Evolutionary conservation across 2,329 filamentous ascomycete species (phyloP).

Genomic region (Cladosporium cucumerinum): DNA sequence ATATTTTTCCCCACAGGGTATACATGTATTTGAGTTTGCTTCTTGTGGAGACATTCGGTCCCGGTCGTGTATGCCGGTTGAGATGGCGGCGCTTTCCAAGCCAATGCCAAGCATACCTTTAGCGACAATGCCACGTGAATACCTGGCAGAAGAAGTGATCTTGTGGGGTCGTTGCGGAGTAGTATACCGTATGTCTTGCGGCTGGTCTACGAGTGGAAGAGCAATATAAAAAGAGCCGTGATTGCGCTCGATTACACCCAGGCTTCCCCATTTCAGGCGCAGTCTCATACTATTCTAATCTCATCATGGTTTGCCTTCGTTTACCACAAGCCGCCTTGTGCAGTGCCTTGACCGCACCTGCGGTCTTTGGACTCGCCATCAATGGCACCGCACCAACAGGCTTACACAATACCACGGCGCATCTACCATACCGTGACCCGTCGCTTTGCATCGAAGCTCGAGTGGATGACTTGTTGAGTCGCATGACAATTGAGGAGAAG

Average conservation of each 20-base stretch:
- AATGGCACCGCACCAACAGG: background rate
- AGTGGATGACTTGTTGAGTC: conserved; percentile 45
- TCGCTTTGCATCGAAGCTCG: conserved; percentile 45
- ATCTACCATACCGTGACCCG: conserved; percentile 37
- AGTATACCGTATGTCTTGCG: background rate
- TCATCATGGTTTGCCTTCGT: background rate
- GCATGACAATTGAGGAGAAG: conserved; percentile 50
- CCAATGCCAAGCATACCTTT: background rate
- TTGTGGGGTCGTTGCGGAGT: background rate
- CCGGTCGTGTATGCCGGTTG: background rate
- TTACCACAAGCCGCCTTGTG: background rate
- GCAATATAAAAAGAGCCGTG: background rate
- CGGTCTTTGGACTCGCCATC: background rate
- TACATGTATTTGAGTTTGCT: background rate
- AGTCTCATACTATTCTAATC: background rate
- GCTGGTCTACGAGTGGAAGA: background rate
- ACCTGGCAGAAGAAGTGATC: background rate
- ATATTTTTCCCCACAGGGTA: background rate
- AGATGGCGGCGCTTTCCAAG: background rate
- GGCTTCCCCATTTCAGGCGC: too few species aligned
- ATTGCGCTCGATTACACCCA: background rate
- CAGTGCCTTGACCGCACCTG: background rate
- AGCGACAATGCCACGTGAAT: background rate
- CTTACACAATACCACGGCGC: background rate
- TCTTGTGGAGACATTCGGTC: background rate